Evolutionary conservation across 345 rosid genomes (phyloP).

Genomic region (Ceriops decandra): DNA sequence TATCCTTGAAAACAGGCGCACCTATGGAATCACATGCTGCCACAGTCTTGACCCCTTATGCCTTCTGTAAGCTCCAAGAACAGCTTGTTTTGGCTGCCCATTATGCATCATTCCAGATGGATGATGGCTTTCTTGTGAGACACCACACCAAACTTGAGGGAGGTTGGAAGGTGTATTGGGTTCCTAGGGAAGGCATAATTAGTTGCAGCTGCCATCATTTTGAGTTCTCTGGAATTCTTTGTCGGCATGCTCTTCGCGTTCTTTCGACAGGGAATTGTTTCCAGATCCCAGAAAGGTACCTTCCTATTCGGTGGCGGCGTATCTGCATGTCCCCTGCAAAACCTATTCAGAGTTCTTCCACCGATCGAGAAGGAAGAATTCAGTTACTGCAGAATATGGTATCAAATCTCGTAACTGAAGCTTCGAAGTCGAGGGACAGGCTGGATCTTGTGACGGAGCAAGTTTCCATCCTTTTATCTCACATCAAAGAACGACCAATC

Average conservation of each 20-base stretch:
- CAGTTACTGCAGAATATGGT: slow-evolving; percentile 76
- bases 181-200: slow-evolving; percentile 76
- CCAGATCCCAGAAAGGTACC: slow-evolving; percentile 84
- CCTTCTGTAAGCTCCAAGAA: slow-evolving; percentile 94
- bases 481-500: slow-evolving; percentile 69
- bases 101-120: slow-evolving; percentile 87
- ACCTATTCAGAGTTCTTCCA: slow-evolving; percentile 39
- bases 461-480: slow-evolving; percentile 65
- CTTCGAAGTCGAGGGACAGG: slow-evolving; percentile 81
- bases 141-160: slow-evolving; percentile 93
- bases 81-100: slow-evolving; percentile 93
- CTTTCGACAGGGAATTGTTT: slow-evolving; percentile 92
- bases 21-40: slow-evolving; percentile 98
- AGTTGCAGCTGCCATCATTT: slow-evolving; percentile 94
- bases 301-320: slow-evolving; percentile 81
- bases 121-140: slow-evolving; percentile 77
- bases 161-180: slow-evolving; percentile 90
- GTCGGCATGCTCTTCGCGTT: slow-evolving; percentile 88
- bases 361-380: slow-evolving; percentile 57
- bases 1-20: slow-evolving; percentile 79
- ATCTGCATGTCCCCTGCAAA: slow-evolving; percentile 48
- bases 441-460: slow-evolving; percentile 74
- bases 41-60: slow-evolving; percentile 80
- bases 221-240: slow-evolving; percentile 94
- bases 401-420: slow-evolving; percentile 61